These are phyloP conservation scores for Malassezia obtusa DNA, from an alignment of 1,284 basidiomycete genomes.

Conservation along the genomic window DNA sequence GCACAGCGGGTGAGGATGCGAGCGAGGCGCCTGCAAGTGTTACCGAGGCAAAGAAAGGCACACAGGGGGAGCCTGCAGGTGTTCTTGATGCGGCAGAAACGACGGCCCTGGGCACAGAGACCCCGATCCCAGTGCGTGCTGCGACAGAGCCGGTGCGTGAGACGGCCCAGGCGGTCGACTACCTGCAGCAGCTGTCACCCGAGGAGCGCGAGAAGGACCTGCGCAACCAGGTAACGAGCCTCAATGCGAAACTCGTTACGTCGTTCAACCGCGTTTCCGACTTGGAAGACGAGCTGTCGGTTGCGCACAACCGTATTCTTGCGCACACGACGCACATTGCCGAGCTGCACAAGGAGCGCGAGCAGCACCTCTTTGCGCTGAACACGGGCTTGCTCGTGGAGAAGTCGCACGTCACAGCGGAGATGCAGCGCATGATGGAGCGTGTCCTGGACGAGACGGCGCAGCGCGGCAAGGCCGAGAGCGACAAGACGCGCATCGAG, in stretches of 20 bases:
- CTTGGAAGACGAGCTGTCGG: conserved; percentile 80
- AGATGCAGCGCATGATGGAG: conserved; percentile 88
- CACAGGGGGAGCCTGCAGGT: too few relatives aligned
- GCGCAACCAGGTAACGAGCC: conserved; percentile 74
- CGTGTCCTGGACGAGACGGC: conserved; percentile 86
- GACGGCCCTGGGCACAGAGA: too few relatives aligned
- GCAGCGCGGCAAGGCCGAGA: conserved; percentile 73
- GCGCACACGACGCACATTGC: conserved; percentile 29
- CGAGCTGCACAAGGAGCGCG: conserved; percentile 55
- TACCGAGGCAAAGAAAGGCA: too few relatives aligned
- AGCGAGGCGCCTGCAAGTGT: background rate
- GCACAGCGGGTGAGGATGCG: background rate
- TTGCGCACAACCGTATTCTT: conserved; percentile 63
- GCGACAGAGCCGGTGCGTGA: too few relatives aligned
- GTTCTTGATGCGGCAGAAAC: too few relatives aligned
- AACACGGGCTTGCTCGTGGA: conserved; percentile 80
- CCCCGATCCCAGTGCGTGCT: too few relatives aligned
- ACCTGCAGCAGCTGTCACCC: background rate
- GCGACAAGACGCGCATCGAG: conserved; percentile 56
- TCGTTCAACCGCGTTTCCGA: conserved; percentile 85
- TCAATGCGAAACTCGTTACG: conserved; percentile 82
- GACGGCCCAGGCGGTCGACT: background rate
- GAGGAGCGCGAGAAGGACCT: conserved; percentile 70
- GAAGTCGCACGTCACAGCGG: conserved; percentile 72
- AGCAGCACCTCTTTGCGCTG: conserved; percentile 49